Evolutionary conservation across 2,329 filamentous ascomycete genomes (phyloP).

Genomic region (Fusarium nematophilum): DNA sequence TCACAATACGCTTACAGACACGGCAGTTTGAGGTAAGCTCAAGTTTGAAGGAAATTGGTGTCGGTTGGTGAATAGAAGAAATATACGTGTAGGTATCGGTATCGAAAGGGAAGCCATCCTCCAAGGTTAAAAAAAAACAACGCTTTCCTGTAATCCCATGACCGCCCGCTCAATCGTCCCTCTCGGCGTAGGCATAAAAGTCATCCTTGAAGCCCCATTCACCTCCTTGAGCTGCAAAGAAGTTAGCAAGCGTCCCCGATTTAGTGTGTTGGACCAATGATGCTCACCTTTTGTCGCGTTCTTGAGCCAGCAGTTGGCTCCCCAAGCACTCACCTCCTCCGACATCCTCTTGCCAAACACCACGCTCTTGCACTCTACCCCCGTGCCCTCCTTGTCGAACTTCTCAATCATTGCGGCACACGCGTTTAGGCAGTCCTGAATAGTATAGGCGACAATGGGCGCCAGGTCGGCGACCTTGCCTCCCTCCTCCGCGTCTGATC

Average conservation of each 20-base stretch:
- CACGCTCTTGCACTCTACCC: slow-evolving; percentile 17
- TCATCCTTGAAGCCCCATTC: slow-evolving; percentile 11
- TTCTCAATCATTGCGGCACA: slow-evolving; percentile 25
- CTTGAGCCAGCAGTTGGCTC: slow-evolving; percentile 30
- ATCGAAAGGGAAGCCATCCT: not conserved
- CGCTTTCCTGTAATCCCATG: too few relatives aligned
- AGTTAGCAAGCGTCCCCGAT: too few relatives aligned
- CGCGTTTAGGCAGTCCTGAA: slow-evolving; percentile 28
- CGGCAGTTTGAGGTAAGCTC: not conserved
- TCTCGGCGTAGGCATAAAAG: slow-evolving; percentile 22
- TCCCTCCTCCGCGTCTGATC: slow-evolving; percentile 7
- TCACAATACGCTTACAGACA: too few relatives aligned
- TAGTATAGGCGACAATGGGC: slow-evolving; percentile 12
- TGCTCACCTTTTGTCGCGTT: not conserved
- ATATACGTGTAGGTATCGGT: slow-evolving; percentile 7
- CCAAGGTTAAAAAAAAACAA: too few relatives aligned
- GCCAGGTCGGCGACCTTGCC: slow-evolving; percentile 15
- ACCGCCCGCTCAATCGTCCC: not conserved
- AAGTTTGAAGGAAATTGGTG: not conserved
- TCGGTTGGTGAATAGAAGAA: not conserved
- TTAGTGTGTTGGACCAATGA: too few relatives aligned
- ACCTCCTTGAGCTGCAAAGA: not conserved
- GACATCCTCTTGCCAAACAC: slow-evolving; percentile 23
- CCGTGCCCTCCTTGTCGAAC: not conserved
- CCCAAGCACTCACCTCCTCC: not conserved